phyloP scores from a whole-genome alignment of 176 grass and related monocot species.

The Oryza brachyantha region DNA sequence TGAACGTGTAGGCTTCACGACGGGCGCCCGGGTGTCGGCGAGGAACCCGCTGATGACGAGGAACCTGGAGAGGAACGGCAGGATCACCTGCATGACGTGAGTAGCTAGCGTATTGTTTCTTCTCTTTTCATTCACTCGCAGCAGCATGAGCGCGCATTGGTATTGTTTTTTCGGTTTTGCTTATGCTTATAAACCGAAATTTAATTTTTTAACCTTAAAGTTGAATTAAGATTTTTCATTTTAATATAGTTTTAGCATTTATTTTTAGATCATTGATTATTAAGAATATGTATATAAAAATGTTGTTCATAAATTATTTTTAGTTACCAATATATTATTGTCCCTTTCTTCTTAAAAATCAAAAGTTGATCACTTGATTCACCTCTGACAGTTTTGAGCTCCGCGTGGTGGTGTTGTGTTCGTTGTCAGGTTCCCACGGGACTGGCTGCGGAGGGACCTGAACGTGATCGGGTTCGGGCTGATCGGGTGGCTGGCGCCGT shows the following conservation, averaged over 20 bases:
- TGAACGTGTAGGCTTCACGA: slow-evolving; percentile 49
- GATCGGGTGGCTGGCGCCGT: slow-evolving; percentile 88
- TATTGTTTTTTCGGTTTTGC: no score
- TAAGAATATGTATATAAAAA: no score
- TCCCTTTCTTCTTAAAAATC: no score
- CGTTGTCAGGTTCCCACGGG: slow-evolving; percentile 55
- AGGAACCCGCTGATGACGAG: slow-evolving; percentile 57
- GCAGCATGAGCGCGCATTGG: background rate
- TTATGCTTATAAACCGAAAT: no score
- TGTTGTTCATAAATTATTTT: no score
- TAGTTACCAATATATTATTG: no score
- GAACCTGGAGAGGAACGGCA: slow-evolving; percentile 57
- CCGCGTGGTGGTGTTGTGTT: background rate
- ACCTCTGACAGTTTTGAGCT: background rate
- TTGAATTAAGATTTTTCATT: no score
- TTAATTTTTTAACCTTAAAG: no score
- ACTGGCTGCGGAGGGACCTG: slow-evolving; percentile 92
- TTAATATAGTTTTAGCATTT: no score
- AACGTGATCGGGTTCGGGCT: slow-evolving; percentile 93
- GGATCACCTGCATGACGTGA: slow-evolving; percentile 73
- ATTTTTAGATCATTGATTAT: no score
- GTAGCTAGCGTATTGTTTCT: background rate
- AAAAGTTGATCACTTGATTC: no score
- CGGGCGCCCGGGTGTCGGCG: slow-evolving; percentile 38
- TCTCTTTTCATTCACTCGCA: background rate